Percentiles rank a stretch among this genome's conserved stretches.
phyloP scores from a whole-genome alignment of 2,329 filamentous ascomycete species.

The Diaporthe longicolla region DNA sequence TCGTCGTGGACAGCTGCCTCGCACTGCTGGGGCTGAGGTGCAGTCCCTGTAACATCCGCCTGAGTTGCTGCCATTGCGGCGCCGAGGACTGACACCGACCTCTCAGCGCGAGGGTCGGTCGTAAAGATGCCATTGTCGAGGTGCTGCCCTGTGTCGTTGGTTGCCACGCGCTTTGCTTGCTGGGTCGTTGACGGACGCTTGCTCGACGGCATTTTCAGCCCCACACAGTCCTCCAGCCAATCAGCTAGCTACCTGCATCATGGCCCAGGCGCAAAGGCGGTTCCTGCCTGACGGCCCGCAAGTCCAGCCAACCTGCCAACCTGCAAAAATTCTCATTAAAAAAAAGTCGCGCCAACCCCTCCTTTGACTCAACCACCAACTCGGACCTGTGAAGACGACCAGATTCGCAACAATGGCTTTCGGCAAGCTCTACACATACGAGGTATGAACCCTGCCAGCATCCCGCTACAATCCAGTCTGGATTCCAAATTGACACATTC shows the following conservation, averaged over 20 bases:
- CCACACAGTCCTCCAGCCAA: constrained; percentile 18
- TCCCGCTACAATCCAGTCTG: neutral
- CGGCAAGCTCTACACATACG: constrained; percentile 94
- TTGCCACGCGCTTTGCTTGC: constrained; percentile 25
- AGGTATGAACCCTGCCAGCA: constrained; percentile 67
- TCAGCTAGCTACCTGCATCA: neutral
- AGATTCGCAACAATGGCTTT: constrained; percentile 83
- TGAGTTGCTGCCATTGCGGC: constrained; percentile 44
- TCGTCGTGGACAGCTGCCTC: constrained; percentile 37
- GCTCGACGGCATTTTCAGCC: constrained; percentile 26
- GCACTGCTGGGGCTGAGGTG: constrained; percentile 38
- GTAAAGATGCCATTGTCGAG: constrained; percentile 42
- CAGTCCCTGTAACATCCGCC: constrained; percentile 40
- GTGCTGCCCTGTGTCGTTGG: constrained; percentile 36
- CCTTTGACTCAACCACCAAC: constrained; percentile 45
- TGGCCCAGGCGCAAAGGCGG: neutral
- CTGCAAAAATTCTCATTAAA: constrained; percentile 18
- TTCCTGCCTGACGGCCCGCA: constrained; percentile 28
- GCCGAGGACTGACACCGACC: constrained; percentile 39
- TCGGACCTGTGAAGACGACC: constrained; percentile 42
- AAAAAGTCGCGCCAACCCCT: constrained; percentile 26
- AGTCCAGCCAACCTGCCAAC: no score
- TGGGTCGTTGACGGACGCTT: neutral
- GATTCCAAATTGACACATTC: neutral
- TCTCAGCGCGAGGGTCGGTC: constrained; percentile 41